These are phyloP conservation scores for Pseudopediastrum boryanum DNA, from an alignment of 139 green algal species.

Conservation along the genomic window DNA sequence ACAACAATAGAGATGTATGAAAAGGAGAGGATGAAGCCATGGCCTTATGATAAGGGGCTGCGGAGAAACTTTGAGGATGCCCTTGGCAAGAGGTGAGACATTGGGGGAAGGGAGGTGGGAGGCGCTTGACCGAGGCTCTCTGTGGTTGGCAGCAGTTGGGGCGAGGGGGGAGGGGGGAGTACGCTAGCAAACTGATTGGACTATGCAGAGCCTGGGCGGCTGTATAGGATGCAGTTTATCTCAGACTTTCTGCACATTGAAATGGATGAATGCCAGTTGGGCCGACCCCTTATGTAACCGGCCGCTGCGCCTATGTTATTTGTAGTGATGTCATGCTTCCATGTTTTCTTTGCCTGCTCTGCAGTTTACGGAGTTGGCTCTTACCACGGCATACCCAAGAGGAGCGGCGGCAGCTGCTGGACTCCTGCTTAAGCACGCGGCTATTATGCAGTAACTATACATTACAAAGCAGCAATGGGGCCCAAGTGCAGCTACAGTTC, in stretches of 20 bases:
- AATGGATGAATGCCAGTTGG: too few species aligned
- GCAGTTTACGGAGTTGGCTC: slow-evolving; percentile 61
- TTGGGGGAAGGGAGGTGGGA: too few species aligned
- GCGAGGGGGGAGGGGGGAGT: background rate
- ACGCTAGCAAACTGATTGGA: background rate
- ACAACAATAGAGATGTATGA: slow-evolving; percentile 94
- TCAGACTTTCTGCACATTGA: background rate
- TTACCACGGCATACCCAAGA: slow-evolving; percentile 59
- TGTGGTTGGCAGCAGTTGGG: too few species aligned
- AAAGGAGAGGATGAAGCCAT: slow-evolving; percentile 74
- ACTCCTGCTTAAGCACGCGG: slow-evolving; percentile 42
- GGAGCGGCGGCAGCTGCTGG: slow-evolving; percentile 48
- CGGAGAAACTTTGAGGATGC: slow-evolving; percentile 76
- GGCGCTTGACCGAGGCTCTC: background rate
- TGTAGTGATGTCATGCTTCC: slow-evolving; percentile 1
- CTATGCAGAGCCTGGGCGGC: background rate
- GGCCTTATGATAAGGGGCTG: slow-evolving; percentile 76
- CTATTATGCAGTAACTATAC: slow-evolving; percentile 26
- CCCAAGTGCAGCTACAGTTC: too few species aligned
- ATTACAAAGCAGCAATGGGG: too few species aligned
- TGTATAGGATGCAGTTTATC: background rate
- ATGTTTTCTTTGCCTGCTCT: background rate
- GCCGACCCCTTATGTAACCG: too few species aligned
- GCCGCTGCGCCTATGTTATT: background rate
- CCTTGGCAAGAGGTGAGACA: slow-evolving; percentile 62